Percentiles rank a stretch among this genome's conserved stretches.
These are phyloP conservation scores for Pseudogymnoascus sp. DNA, from an alignment of 2,329 filamentous ascomycete species.

Conservation along the genomic window DNA sequence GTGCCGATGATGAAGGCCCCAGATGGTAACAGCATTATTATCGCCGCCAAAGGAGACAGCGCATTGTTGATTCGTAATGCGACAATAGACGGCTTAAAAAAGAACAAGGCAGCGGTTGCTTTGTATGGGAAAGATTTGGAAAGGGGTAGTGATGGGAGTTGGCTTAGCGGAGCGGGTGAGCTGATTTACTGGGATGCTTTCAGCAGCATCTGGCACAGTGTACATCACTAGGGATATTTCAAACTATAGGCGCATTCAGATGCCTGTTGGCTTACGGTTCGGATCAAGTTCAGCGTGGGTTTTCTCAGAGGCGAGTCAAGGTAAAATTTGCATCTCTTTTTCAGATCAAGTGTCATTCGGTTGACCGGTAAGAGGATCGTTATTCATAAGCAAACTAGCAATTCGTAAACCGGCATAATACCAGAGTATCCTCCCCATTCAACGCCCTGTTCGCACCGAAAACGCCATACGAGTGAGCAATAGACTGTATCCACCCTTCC, in stretches of 20 bases:
- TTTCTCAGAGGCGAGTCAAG: not conserved
- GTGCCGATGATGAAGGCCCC: conserved; percentile 12
- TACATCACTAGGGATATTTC: not conserved
- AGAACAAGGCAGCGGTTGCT: not conserved
- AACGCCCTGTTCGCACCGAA: not conserved
- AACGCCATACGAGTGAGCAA: not conserved
- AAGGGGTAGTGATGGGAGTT: not conserved
- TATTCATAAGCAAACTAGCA: not conserved
- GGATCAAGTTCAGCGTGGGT: not conserved
- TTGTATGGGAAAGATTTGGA: not conserved
- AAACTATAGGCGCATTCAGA: not conserved
- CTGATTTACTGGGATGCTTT: conserved; percentile 2
- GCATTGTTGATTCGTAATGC: not conserved
- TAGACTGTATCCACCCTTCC: not conserved
- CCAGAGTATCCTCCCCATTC: not conserved
- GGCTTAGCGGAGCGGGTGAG: not conserved
- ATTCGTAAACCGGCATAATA: not conserved
- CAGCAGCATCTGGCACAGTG: not conserved
- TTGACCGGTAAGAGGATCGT: not conserved
- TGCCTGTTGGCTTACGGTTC: not conserved
- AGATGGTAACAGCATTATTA: conserved; percentile 14
- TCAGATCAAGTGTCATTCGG: not conserved
- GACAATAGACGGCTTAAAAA: not conserved
- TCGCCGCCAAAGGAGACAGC: conserved; percentile 10
- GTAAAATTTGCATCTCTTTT: not conserved